Evolutionary conservation across 78 protist species (phyloP).

Genomic region (Corallochytrium limacisporum): DNA sequence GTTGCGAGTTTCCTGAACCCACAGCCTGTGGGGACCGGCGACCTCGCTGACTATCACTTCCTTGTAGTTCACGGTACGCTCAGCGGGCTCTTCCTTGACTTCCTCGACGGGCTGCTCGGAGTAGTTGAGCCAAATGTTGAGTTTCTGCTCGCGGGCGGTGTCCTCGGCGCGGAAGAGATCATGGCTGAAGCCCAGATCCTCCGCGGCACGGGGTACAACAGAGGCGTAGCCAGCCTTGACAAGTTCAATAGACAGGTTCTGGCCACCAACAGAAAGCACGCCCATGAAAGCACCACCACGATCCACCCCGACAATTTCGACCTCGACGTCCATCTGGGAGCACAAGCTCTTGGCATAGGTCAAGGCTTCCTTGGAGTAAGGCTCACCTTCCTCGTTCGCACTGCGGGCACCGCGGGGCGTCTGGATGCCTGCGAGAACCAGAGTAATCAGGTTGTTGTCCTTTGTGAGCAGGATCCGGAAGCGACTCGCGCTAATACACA

Average conservation of each 20-base stretch:
- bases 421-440: conserved; percentile 4
- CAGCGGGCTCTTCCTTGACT: neutral
- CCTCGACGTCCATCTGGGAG: conserved; percentile 5
- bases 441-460: neutral
- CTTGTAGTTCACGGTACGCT: conserved; percentile 2
- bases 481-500: conserved; percentile 20
- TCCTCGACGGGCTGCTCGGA: conserved; percentile 1
- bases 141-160: neutral
- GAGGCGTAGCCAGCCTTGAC: conserved; percentile 9
- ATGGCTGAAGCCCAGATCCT: neutral
- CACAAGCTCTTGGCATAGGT: neutral
- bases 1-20: neutral
- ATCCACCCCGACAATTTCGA: conserved; percentile 4
- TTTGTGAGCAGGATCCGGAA: conserved; percentile 2
- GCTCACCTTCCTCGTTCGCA: neutral
- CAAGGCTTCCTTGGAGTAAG: conserved; percentile 1
- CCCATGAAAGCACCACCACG: conserved; percentile 10
- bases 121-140: conserved; percentile 13
- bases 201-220: neutral
- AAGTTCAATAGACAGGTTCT: conserved; percentile 4
- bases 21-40: neutral
- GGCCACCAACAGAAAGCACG: neutral
- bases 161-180: conserved; percentile 3
- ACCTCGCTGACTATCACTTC: neutral
- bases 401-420: neutral